Conservation (phyloP, 1,284 basidiomycete genomes). For the Pyrrhoderma noxium region DNA sequence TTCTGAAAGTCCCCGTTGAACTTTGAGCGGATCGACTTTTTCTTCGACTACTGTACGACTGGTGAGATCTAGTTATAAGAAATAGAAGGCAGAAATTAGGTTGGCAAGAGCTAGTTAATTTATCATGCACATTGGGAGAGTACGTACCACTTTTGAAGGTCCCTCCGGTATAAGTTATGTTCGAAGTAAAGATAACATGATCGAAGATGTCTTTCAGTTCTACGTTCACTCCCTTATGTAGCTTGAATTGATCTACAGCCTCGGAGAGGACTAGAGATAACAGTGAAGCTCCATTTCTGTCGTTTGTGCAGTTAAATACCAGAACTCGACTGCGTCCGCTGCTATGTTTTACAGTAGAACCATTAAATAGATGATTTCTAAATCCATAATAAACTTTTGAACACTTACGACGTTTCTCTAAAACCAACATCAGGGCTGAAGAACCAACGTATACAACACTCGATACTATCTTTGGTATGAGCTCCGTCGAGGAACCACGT, state of each 20-base stretch:
- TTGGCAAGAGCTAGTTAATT: too few species aligned
- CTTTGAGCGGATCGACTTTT: constrained; percentile 64
- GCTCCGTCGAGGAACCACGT: constrained; percentile 96
- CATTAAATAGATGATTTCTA: too few species aligned
- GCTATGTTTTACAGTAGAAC: too few species aligned
- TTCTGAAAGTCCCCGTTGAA: constrained; percentile 68
- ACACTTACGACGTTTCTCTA: constrained; percentile 17
- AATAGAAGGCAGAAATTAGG: too few species aligned
- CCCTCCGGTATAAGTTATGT: constrained; percentile 89
- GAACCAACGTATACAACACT: constrained; percentile 86
- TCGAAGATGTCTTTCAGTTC: constrained; percentile 57
- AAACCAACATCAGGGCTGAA: constrained; percentile 41
- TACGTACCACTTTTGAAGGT: constrained; percentile 80
- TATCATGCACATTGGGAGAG: constrained; percentile 1
- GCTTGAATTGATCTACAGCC: constrained; percentile 39
- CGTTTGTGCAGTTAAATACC: constrained; percentile 95
- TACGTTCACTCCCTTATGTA: constrained; percentile 31
- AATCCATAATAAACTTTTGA: too few species aligned
- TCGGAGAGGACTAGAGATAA: constrained; percentile 53
- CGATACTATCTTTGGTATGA: constrained; percentile 88
- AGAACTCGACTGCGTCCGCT: constrained; percentile 47
- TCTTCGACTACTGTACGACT: constrained; percentile 54
- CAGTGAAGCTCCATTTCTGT: constrained; percentile 74
- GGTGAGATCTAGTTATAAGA: constrained; percentile 58
- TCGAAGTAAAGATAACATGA: constrained; percentile 90